Base-by-base conservation (phyloP, 768 basidiomycete genomes). In the Trametes sanguinea region DNA sequence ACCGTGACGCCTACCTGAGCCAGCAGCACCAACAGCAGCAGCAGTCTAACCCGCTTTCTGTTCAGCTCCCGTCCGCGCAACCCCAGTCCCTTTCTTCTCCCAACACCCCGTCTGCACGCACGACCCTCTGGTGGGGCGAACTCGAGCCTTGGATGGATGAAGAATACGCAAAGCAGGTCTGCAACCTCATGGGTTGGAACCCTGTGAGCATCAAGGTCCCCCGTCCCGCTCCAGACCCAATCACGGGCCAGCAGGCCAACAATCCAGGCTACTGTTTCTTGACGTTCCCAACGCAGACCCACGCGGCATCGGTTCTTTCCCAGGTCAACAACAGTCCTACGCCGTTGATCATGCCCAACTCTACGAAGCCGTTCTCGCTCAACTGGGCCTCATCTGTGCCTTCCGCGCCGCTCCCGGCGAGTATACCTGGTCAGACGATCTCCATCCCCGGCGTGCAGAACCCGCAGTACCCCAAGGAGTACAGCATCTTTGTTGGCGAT, bases 131-230 rank as follows among this genome's bases (percentile, higher is more conserved):
- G 82, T 92, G 95, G 86, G 86, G 87, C 66, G 90, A 92, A 69
- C 84, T 96, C 57, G 94, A 96, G 75, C 86, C 89, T 67, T 96
- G 94, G 94, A 95, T 96, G 95, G 93, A 95, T 77, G 92, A 94
- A 83, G 89, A 92, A 73, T 96, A 95, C 79, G 90, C 88, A 46
- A 89, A 90, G 75, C 90, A 93, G 73, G 91, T 94, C 69, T 92
- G 92, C 75, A 77, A 74, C 47, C 78, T 94, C 71, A 92, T 94
- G 90, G 85, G 88, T 60, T 95, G 94, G 94, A 90, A 92, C 61
- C 83, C 87, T 14, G 79, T 85, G 71, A 81, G 73, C 72, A 85
- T 92, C 76, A 87, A 87, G 74, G 85, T 93, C 39, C 90, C 91
- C 14, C 84, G 77, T 61, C 81, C 85, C 16, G 73, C 81, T 45